Evolutionary conservation across 257 asterid genomes (phyloP), one percentile per base, ranked within the genome.

Genomic region (Solanum commersonii): DNA sequence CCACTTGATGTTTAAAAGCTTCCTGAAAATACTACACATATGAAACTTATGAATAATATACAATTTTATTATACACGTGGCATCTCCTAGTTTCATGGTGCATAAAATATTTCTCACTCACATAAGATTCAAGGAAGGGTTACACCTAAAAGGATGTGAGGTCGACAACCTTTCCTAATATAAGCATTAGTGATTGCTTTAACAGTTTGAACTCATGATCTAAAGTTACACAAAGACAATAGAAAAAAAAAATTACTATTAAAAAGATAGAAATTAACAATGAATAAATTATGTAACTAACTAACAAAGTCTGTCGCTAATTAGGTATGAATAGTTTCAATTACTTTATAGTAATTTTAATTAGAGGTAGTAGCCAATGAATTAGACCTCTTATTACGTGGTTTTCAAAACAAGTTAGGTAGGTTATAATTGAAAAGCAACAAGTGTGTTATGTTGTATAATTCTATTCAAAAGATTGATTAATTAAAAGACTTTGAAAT

Each of bases 1-100:
- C 96, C 97, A 95, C 98, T 0, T 0, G 4, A 0, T 34, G 8
- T 52, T 34, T 5, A 0, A 9, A 72, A 1, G 0, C 0, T 9
- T 34, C 14, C 27, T 18, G 4, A 34, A 18, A 8, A 3, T 3
- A 1, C 0, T 1, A 71, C 1, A 1, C 0, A 68, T 27, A 16
- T 67, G 5, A 5, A 25, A 25, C 20, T 67, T 23, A 9, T 1
- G 1, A 9, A 10, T 4, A 60, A 60, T 10, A 60, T 9, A 60
- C 37, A 29, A 18, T 18, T 56, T 56, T 56, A 6, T 56, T 56
- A 56, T 56, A 56, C 1, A 56, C 1, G 65, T 56, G 10, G n/a
- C n/a, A 7, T 18, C 11, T 18, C 65, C 11, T 29, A 68, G 23
- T 29, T 68, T 68, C 34, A 65, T 11, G 34, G 73, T 68, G 37